A percentile compares a stretch with the other conserved stretches of the same genome.
Conservation (phyloP, 768 basidiomycete genomes). For the Hortiboletus campestris region DNA sequence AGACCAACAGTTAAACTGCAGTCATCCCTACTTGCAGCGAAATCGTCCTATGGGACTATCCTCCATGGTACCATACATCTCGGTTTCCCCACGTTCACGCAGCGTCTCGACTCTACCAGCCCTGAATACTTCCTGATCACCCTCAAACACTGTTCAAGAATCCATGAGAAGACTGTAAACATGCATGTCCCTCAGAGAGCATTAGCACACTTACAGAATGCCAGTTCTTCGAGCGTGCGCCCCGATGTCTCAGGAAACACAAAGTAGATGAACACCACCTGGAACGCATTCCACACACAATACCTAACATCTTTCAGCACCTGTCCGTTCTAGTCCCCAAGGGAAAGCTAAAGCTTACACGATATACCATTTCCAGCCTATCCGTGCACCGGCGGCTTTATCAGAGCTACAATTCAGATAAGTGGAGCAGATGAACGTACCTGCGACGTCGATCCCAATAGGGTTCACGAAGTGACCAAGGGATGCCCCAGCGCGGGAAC, state of each 20-base stretch:
- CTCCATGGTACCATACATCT: not conserved
- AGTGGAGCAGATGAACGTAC: not conserved
- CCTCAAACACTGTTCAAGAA: not conserved
- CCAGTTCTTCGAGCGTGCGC: constrained; percentile 9
- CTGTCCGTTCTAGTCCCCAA: not conserved
- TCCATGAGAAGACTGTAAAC: not conserved
- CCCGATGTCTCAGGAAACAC: constrained; percentile 16
- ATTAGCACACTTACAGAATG: constrained; percentile 7
- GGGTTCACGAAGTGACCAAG: constrained; percentile 6
- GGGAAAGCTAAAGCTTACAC: not conserved
- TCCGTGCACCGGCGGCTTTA: no score
- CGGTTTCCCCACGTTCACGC: not conserved
- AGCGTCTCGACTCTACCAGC: not conserved
- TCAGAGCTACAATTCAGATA: not conserved
- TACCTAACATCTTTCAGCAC: not conserved
- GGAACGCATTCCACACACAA: not conserved
- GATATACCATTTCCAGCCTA: constrained; percentile 15
- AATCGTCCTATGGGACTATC: not conserved
- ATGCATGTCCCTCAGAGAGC: no score
- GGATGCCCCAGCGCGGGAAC: constrained; percentile 37
- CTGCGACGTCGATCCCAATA: constrained; percentile 5
- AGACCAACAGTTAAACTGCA: no score
- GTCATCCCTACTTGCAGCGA: not conserved
- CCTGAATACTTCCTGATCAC: not conserved
- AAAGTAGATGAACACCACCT: constrained; percentile 14